Percentiles rank a stretch among this genome's conserved stretches.
These are phyloP conservation scores for Wickerhamiella hasegawae DNA, from an alignment of 805 yeast species.

Conservation along the genomic window DNA sequence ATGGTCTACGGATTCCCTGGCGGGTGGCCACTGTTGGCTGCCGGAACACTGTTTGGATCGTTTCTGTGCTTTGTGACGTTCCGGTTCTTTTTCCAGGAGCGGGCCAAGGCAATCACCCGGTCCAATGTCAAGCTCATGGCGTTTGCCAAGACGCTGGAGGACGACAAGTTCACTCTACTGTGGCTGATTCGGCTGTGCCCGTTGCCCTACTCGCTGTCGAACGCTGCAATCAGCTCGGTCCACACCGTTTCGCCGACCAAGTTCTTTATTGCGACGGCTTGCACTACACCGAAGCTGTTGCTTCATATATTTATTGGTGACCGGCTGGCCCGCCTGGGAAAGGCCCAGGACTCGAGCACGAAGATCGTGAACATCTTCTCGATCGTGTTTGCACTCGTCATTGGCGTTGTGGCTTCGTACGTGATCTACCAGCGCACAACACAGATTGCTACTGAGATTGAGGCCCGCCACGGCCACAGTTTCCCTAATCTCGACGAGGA, in stretches of 20 bases:
- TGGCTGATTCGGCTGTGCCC: slow-evolving; percentile 75
- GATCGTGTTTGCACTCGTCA: slow-evolving; percentile 37
- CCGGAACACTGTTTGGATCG: slow-evolving; percentile 60
- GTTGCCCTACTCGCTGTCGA: slow-evolving; percentile 78
- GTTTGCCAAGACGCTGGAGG: slow-evolving; percentile 57
- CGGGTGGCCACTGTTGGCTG: slow-evolving; percentile 67
- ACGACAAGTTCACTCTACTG: slow-evolving; percentile 48
- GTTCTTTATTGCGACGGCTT: slow-evolving; percentile 52
- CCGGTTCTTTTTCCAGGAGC: slow-evolving; percentile 37
- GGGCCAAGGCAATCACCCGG: slow-evolving; percentile 45
- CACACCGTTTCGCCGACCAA: slow-evolving; percentile 52
- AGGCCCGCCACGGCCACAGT: slow-evolving; percentile 1
- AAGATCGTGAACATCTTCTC: slow-evolving; percentile 48
- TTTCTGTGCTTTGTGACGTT: slow-evolving; percentile 55
- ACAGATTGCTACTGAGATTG: slow-evolving; percentile 5
- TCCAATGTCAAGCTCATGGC: slow-evolving; percentile 54
- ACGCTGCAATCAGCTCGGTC: slow-evolving; percentile 82
- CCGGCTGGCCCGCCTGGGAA: slow-evolving; percentile 52
- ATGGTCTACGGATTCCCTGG: slow-evolving; percentile 64
- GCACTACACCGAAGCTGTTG: slow-evolving; percentile 73
- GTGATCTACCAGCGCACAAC: slow-evolving; percentile 42
- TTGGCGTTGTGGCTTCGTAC: slow-evolving; percentile 47
- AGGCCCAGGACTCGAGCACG: slow-evolving; percentile 29
- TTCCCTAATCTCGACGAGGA: background rate
- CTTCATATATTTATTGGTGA: slow-evolving; percentile 65